A percentile compares a stretch with the other conserved stretches of the same genome.
These are phyloP conservation scores for Eucalyptus marginata DNA, from an alignment of 345 rosid species.

Conservation along the genomic window DNA sequence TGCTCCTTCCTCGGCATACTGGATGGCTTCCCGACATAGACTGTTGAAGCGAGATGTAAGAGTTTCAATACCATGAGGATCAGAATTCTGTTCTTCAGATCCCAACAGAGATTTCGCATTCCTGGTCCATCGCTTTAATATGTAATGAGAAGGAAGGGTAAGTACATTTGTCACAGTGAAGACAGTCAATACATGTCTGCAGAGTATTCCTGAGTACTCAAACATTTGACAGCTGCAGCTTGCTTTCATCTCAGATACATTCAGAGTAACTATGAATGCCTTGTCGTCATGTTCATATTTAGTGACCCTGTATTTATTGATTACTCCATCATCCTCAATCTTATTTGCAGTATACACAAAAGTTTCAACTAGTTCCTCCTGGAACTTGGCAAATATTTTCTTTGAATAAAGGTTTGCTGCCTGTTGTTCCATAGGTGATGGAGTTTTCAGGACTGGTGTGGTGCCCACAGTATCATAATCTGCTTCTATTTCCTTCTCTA, in stretches of 20 bases:
- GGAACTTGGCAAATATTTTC: constrained; percentile 50
- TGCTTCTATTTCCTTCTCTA: constrained; percentile 57
- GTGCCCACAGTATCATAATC: constrained; percentile 49
- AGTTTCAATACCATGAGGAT: constrained; percentile 19
- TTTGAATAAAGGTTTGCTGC: constrained; percentile 52
- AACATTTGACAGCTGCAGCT: constrained; percentile 66
- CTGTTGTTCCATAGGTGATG: constrained; percentile 69
- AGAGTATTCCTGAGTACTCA: constrained; percentile 54
- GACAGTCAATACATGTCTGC: constrained; percentile 55
- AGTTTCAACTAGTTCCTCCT: constrained; percentile 66
- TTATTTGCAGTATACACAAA: constrained; percentile 56
- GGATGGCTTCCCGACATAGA: constrained; percentile 42
- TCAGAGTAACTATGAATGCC: constrained; percentile 33
- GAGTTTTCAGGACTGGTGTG: constrained; percentile 40
- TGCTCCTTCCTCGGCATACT: constrained; percentile 54
- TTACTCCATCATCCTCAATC: constrained; percentile 35
- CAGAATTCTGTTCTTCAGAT: constrained; percentile 20
- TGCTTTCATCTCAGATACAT: constrained; percentile 32
- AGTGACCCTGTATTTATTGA: constrained; percentile 40
- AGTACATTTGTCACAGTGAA: constrained; percentile 60
- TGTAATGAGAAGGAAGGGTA: constrained; percentile 45
- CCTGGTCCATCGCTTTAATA: constrained; percentile 52
- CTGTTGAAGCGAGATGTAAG: constrained; percentile 43
- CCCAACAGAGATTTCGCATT: constrained; percentile 41
- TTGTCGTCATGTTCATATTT: constrained; percentile 53